phyloP scores from a whole-genome alignment of 1,284 basidiomycete genomes.

The Boletus nobilissimus region DNA sequence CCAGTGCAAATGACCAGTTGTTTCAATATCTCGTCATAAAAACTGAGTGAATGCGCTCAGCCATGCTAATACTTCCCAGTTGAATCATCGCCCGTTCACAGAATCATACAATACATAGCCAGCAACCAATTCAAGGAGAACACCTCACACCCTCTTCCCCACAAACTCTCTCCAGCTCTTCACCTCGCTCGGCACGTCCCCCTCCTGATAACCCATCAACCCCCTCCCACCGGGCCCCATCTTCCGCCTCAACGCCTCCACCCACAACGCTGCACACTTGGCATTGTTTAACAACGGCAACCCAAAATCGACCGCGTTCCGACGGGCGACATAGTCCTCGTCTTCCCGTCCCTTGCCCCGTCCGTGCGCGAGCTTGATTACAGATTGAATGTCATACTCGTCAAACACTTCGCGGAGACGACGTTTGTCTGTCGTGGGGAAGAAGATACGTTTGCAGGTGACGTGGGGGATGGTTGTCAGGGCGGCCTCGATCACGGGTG shows the following conservation, averaged over 20 bases:
- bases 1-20: too few species aligned
- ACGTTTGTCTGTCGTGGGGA: constrained; percentile 97
- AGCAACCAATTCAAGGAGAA: not conserved
- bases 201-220: constrained; percentile 86
- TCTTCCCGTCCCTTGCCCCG: constrained; percentile 85
- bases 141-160: constrained; percentile 64
- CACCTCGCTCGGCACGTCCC: constrained; percentile 93
- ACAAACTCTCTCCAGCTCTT: constrained; percentile 91
- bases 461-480: constrained; percentile 86
- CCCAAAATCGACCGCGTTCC: constrained; percentile 94
- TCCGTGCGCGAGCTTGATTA: constrained; percentile 91
- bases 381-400: constrained; percentile 94
- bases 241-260: constrained; percentile 90
- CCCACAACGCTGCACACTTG: constrained; percentile 89
- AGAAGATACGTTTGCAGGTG: constrained; percentile 88
- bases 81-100: too few species aligned
- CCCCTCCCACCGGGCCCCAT: constrained; percentile 85
- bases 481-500: constrained; percentile 82
- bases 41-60: not conserved
- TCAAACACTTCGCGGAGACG: constrained; percentile 94
- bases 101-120: not conserved
- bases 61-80: not conserved
- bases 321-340: constrained; percentile 94
- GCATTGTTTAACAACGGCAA: constrained; percentile 92
- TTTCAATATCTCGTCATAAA: too few species aligned